Evolutionary conservation across 495 filamentous ascomycete genomes (phyloP).

Genomic region (Glarea lozoyensis): DNA sequence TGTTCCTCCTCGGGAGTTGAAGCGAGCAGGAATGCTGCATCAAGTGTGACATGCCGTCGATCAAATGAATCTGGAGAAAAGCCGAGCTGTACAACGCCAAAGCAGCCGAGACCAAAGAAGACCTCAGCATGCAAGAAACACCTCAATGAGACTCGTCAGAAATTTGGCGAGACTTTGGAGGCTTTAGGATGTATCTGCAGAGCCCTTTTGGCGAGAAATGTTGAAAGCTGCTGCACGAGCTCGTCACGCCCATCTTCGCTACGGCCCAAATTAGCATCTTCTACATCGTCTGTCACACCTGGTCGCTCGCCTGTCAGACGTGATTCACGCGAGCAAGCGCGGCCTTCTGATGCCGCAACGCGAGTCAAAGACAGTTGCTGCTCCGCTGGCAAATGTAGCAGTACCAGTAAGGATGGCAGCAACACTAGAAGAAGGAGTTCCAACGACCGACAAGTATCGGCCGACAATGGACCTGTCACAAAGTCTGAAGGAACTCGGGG

Average conservation of each 20-base stretch:
- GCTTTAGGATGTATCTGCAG: constrained; percentile 48
- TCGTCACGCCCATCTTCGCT: constrained; percentile 6
- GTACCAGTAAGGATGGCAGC: not conserved
- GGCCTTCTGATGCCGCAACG: not conserved
- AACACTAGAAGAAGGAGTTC: no score
- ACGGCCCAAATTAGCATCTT: not conserved
- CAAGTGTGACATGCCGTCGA: no score
- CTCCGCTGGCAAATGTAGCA: not conserved
- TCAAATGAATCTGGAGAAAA: no score
- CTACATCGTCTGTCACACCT: not conserved
- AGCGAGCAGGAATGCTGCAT: no score
- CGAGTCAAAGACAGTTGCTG: not conserved
- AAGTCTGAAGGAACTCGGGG: no score
- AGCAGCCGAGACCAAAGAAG: no score
- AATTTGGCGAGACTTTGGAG: constrained; percentile 25
- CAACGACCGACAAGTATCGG: no score
- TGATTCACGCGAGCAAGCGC: not conserved
- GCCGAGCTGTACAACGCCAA: no score
- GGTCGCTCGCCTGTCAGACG: not conserved
- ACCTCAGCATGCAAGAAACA: no score
- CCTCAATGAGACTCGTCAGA: constrained; percentile 18
- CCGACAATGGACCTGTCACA: no score
- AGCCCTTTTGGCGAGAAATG: constrained; percentile 39
- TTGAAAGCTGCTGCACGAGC: constrained; percentile 40
- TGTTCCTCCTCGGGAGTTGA: no score